phyloP scores from a whole-genome alignment of 2,329 filamentous ascomycete genomes.

The Lachnellula willkommii region DNA sequence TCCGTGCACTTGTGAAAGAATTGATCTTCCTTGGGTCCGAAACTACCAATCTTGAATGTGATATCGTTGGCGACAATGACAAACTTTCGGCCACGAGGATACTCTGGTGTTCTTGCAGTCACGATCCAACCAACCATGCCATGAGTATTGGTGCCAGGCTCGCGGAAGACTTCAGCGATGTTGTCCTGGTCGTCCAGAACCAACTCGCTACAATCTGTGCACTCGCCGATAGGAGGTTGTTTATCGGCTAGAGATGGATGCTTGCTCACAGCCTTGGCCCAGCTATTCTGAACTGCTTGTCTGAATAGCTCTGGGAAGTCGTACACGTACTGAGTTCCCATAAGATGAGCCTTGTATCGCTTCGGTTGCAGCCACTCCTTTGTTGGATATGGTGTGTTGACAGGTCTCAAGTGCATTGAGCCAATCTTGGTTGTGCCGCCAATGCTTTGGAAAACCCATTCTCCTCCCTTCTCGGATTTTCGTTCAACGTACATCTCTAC shows the following conservation, averaged over 20 bases:
- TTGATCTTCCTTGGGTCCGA: constrained; percentile 91
- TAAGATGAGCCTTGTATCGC: constrained; percentile 97
- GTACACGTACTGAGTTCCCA: constrained; percentile 99
- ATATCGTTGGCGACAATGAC: constrained; percentile 98
- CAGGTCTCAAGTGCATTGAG: constrained; percentile 86
- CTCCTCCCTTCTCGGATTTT: constrained; percentile 88
- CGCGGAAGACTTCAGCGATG: constrained; percentile 85
- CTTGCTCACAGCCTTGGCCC: constrained; percentile 69
- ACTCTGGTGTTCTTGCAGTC: constrained; percentile 91
- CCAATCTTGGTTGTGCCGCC: constrained; percentile 93
- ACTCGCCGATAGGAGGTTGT: constrained; percentile 80
- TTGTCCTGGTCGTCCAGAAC: constrained; percentile 92
- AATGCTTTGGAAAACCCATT: constrained; percentile 98
- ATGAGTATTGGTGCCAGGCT: constrained; percentile 90
- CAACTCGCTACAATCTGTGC: constrained; percentile 89
- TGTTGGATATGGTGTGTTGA: constrained; percentile 88
- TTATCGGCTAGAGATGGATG: constrained; percentile 70
- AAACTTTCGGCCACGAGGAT: constrained; percentile 85
- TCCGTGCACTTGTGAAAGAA: constrained; percentile 99
- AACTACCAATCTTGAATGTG: constrained; percentile 97
- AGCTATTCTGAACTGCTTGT: constrained; percentile 94
- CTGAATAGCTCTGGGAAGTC: constrained; percentile 99
- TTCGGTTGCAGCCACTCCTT: constrained; percentile 99
- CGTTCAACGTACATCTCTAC: constrained; percentile 97
- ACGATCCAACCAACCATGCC: constrained; percentile 99